Percentiles rank a stretch among this genome's conserved stretches.
Evolutionary conservation across 2,329 filamentous ascomycete genomes (phyloP).

Genomic region (Trichoderma brevicompactum): DNA sequence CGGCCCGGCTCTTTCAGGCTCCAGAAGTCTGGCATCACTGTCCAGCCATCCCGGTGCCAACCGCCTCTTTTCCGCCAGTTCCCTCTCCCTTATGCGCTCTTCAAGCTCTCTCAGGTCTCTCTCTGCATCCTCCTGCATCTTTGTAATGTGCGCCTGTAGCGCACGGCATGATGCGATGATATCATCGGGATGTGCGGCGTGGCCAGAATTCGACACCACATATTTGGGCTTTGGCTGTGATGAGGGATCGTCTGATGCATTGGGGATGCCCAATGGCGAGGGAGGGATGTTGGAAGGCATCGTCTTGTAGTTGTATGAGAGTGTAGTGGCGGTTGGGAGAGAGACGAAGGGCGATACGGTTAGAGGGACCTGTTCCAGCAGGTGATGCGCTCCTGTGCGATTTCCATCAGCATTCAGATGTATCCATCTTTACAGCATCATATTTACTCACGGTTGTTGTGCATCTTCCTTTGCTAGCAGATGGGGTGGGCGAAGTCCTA

Average conservation of each 20-base stretch:
- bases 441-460: slow-evolving; percentile 42
- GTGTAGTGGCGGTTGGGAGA: slow-evolving; percentile 84
- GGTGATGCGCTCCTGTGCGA: slow-evolving; percentile 72
- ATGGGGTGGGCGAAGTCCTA: background rate
- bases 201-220: slow-evolving; percentile 76
- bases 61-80: slow-evolving; percentile 78
- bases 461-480: slow-evolving; percentile 34
- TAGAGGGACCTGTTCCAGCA: slow-evolving; percentile 89
- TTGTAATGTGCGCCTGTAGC: slow-evolving; percentile 74
- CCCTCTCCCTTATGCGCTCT: slow-evolving; percentile 64
- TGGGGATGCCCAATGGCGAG: slow-evolving; percentile 43
- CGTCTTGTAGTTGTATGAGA: slow-evolving; percentile 93
- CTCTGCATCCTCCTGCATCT: slow-evolving; percentile 70
- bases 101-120: slow-evolving; percentile 72
- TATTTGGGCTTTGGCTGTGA: slow-evolving; percentile 65
- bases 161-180: slow-evolving; percentile 82
- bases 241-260: slow-evolving; percentile 43
- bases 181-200: slow-evolving; percentile 83
- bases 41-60: slow-evolving; percentile 83
- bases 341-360: slow-evolving; percentile 94
- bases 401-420: slow-evolving; percentile 28
- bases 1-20: slow-evolving; percentile 61
- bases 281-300: slow-evolving; percentile 83
- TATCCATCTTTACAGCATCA: background rate
- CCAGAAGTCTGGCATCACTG: slow-evolving; percentile 69